phyloP scores from a whole-genome alignment of 495 filamentous ascomycete genomes.

The Paragyromitra xinjiangensis region DNA sequence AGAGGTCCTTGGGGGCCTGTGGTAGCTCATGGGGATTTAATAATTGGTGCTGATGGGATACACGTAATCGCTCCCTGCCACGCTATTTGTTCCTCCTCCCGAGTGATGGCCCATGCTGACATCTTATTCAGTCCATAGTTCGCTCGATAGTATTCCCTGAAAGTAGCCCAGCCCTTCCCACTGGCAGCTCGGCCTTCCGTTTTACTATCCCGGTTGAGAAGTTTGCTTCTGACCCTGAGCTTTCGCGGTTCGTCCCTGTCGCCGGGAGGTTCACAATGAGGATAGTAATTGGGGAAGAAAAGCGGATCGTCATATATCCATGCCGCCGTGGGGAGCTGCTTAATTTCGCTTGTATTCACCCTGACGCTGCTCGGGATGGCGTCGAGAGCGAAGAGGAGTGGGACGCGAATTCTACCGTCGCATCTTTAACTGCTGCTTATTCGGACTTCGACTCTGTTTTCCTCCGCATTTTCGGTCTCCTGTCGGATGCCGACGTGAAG shows the following conservation, averaged over 20 bases:
- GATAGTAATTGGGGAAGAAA: slow-evolving; percentile 65
- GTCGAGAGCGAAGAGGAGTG: slow-evolving; percentile 58
- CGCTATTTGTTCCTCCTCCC: background rate
- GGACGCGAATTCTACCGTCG: slow-evolving; percentile 62
- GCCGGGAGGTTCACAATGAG: slow-evolving; percentile 59
- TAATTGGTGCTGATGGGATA: slow-evolving; percentile 62
- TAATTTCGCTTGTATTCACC: slow-evolving; percentile 71
- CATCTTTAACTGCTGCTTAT: slow-evolving; percentile 64
- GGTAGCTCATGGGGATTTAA: slow-evolving; percentile 58
- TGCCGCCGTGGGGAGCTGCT: slow-evolving; percentile 65
- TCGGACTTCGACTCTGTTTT: slow-evolving; percentile 64
- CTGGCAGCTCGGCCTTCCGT: slow-evolving; percentile 70
- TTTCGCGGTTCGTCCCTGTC: slow-evolving; percentile 57
- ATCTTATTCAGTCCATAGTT: slow-evolving; percentile 55
- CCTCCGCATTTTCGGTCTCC: slow-evolving; percentile 56
- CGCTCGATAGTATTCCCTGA: slow-evolving; percentile 58
- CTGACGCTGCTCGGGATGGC: slow-evolving; percentile 60
- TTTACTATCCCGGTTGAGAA: slow-evolving; percentile 65
- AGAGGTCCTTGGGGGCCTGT: slow-evolving; percentile 57
- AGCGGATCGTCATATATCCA: slow-evolving; percentile 69
- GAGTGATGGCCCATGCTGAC: slow-evolving; percentile 21
- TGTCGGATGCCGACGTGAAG: slow-evolving; percentile 65
- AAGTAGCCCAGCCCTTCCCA: slow-evolving; percentile 60
- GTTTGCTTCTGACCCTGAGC: slow-evolving; percentile 63
- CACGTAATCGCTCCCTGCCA: slow-evolving; percentile 47